Conservation (phyloP, 176 grass and related monocot genomes). For the Zoysia pacifica region DNA sequence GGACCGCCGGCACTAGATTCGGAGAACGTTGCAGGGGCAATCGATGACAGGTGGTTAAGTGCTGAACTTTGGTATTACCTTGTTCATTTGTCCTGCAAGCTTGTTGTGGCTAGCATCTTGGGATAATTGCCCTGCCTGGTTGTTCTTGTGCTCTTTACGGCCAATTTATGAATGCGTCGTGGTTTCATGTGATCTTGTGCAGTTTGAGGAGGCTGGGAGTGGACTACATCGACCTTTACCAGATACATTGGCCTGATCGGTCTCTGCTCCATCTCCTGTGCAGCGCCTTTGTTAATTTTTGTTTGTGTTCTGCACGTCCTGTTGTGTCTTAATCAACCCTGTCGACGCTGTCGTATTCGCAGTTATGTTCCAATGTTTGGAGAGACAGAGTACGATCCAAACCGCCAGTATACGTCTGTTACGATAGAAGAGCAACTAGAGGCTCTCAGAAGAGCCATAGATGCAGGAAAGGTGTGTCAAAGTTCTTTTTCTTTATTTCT, state of each 20-base stretch:
- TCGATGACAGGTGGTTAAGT: constrained; percentile 58
- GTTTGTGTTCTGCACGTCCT: background rate
- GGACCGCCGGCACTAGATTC: constrained; percentile 69
- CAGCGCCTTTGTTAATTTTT: background rate
- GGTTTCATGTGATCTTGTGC: constrained; percentile 24
- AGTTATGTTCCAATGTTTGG: constrained; percentile 99
- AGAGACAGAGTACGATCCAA: constrained; percentile 72
- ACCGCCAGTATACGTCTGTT: constrained; percentile 60
- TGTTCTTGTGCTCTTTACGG: background rate
- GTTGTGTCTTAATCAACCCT: background rate
- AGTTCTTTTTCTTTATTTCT: background rate
- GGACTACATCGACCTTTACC: constrained; percentile 95
- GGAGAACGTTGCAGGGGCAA: constrained; percentile 62
- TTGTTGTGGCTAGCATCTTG: background rate
- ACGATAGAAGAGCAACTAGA: constrained; percentile 74
- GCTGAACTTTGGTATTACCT: background rate
- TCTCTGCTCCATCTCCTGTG: background rate
- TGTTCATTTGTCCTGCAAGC: background rate
- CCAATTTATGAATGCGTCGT: background rate
- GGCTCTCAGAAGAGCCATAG: constrained; percentile 73
- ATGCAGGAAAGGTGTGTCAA: constrained; percentile 67
- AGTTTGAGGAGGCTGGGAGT: constrained; percentile 60
- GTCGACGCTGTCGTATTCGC: background rate
- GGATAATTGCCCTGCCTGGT: too few relatives aligned
- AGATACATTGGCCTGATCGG: constrained; percentile 99